These are phyloP conservation scores for Polytolypa hystricis DNA, from an alignment of 2,329 filamentous ascomycete species.

Conservation along the genomic window DNA sequence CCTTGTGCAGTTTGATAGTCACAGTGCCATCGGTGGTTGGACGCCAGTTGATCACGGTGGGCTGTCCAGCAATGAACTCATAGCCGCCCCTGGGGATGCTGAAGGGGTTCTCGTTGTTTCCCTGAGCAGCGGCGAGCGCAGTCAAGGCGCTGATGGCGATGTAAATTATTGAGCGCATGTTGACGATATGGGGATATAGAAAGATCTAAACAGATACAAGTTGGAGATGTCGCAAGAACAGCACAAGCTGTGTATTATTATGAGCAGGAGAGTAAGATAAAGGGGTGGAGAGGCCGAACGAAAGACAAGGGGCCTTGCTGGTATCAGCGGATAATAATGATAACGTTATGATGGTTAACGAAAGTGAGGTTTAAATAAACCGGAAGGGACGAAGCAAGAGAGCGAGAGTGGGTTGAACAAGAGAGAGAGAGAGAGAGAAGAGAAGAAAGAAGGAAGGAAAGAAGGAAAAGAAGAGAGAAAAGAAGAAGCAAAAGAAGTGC, in stretches of 20 bases:
- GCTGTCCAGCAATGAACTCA: constrained; percentile 35
- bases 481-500: too few relatives aligned
- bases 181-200: constrained; percentile 12
- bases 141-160: constrained; percentile 35
- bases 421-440: constrained; percentile 4
- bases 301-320: too few relatives aligned
- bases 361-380: not conserved
- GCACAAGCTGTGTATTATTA: constrained; percentile 7
- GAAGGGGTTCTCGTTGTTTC: constrained; percentile 37
- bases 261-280: constrained; percentile 6
- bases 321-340: too few relatives aligned
- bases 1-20: constrained; percentile 40
- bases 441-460: constrained; percentile 3
- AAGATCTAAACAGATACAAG: not conserved
- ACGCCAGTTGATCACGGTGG: constrained; percentile 38
- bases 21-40: constrained; percentile 41
- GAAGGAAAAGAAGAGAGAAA: constrained; percentile 1
- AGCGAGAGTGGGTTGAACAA: constrained; percentile 6
- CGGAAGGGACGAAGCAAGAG: not conserved
- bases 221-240: constrained; percentile 5
- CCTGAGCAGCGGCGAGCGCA: constrained; percentile 32
- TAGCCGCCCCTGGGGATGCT: constrained; percentile 34
- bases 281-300: not conserved
- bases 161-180: constrained; percentile 37
- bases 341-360: too few relatives aligned